Conservation (phyloP, 2,329 filamentous ascomycete species). For the Xylaria sp. region DNA sequence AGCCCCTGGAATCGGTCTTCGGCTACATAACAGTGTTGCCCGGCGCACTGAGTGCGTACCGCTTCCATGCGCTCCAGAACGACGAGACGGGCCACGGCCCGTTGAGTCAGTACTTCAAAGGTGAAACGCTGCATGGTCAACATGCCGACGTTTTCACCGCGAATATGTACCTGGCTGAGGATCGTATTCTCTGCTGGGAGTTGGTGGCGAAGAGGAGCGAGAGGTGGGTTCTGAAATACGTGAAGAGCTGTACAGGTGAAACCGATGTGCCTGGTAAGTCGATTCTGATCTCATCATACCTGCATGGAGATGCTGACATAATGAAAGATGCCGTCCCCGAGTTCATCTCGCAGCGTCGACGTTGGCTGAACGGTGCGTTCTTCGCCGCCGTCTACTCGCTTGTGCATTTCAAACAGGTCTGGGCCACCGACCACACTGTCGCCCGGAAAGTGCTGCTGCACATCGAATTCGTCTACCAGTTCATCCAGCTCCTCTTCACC, state of each 20-base stretch:
- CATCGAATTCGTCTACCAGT: conserved; percentile 95
- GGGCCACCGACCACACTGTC: conserved; percentile 90
- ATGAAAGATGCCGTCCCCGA: conserved; percentile 86
- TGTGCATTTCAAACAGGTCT: conserved; percentile 93
- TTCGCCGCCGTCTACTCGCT: conserved; percentile 98
- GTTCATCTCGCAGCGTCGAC: conserved; percentile 93
- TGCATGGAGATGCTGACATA: conserved; percentile 42
- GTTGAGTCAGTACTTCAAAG: conserved; percentile 95
- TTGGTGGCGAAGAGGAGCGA: conserved; percentile 94
- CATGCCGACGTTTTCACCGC: conserved; percentile 97
- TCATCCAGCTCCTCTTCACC: conserved; percentile 91
- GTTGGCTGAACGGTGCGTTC: conserved; percentile 99
- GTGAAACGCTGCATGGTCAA: conserved; percentile 89
- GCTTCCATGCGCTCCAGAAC: conserved; percentile 93
- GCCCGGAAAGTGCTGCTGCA: conserved; percentile 90
- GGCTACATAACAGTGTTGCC: conserved; percentile 97
- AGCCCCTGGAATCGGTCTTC: conserved; percentile 95
- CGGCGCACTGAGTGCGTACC: conserved; percentile 98
- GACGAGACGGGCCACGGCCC: conserved; percentile 95
- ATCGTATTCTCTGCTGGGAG: conserved; percentile 97
- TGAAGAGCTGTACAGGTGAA: conserved; percentile 95
- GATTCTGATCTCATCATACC: conserved; percentile 11
- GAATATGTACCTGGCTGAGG: conserved; percentile 99
- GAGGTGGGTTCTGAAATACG: conserved; percentile 97
- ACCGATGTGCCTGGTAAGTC: conserved; percentile 93